Percentiles rank a stretch among this genome's conserved stretches.
These are phyloP conservation scores for Cenococcum geophilum DNA, from an alignment of 495 filamentous ascomycete species.

Conservation along the genomic window DNA sequence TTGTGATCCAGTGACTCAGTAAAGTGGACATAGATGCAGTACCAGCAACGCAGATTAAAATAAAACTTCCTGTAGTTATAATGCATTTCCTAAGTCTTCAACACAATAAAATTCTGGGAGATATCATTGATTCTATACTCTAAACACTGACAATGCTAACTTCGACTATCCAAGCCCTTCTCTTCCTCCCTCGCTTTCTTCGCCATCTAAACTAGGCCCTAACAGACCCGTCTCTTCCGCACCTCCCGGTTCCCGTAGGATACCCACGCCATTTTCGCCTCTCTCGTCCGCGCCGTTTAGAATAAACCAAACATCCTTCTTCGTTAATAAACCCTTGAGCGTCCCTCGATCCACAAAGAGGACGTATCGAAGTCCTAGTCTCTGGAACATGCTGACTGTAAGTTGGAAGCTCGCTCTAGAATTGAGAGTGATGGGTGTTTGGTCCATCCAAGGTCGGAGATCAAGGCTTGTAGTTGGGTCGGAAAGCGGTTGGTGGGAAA, in stretches of 20 bases:
- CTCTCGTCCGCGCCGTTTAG: conserved; percentile 69
- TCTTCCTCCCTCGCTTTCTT: conserved; percentile 1
- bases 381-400: conserved; percentile 85
- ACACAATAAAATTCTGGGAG: too few species aligned
- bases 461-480: conserved; percentile 77
- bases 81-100: too few species aligned
- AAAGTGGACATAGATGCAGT: too few species aligned
- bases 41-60: too few species aligned
- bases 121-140: too few species aligned
- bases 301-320: conserved; percentile 97
- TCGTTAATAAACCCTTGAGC: conserved; percentile 81
- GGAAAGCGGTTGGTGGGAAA: conserved; percentile 73
- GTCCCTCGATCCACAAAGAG: conserved; percentile 76
- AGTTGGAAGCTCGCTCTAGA: conserved; percentile 67
- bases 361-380: conserved; percentile 84
- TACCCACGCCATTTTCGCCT: background rate
- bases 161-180: conserved; percentile 3
- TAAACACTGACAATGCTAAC: background rate
- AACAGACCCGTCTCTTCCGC: background rate
- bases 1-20: too few species aligned
- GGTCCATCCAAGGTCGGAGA: conserved; percentile 94
- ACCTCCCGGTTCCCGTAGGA: background rate
- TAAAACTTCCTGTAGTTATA: too few species aligned
- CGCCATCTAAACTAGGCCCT: background rate
- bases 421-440: conserved; percentile 88